Percentiles rank a stretch among this genome's conserved stretches.
Conservation (phyloP, 2,329 filamentous ascomycete genomes). For the Hortaea werneckii region DNA sequence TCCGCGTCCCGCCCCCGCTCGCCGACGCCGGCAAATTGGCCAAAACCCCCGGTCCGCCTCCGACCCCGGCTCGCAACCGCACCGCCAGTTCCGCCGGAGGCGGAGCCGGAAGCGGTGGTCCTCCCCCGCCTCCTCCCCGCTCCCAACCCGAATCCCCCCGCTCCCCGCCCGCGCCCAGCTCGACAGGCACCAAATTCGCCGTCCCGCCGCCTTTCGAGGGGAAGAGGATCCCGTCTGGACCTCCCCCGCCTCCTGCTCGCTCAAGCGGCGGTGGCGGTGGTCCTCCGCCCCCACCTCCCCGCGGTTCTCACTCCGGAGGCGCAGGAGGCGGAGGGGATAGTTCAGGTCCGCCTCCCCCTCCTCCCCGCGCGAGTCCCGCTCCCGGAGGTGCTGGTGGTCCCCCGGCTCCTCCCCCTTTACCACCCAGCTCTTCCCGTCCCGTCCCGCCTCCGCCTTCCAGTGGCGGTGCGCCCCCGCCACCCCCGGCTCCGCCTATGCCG, state of each 20-base stretch:
- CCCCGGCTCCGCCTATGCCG: constrained; percentile 33
- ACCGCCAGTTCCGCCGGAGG: constrained; percentile 15
- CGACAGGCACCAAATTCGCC: constrained; percentile 44
- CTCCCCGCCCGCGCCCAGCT: constrained; percentile 26
- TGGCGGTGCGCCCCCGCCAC: constrained; percentile 24
- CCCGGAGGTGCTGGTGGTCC: constrained; percentile 14
- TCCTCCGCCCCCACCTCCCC: constrained; percentile 41
- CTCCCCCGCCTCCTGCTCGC: constrained; percentile 68
- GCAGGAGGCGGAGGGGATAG: too few relatives aligned
- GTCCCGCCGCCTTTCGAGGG: constrained; percentile 74
- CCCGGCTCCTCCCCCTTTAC: constrained; percentile 7
- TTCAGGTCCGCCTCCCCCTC: constrained; percentile 20
- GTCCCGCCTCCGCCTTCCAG: constrained; percentile 5
- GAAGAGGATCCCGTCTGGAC: constrained; percentile 47
- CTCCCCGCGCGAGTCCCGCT: constrained; percentile 11
- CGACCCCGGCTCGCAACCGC: constrained; percentile 48
- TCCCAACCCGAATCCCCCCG: constrained; percentile 36
- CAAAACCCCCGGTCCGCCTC: constrained; percentile 36
- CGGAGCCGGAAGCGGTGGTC: constrained; percentile 12
- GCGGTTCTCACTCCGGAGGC: constrained; percentile 26
- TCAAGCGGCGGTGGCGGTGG: constrained; percentile 42
- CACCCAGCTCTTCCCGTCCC: constrained; percentile 4
- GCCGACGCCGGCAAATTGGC: constrained; percentile 85
- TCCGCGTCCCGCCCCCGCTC: constrained; percentile 77
- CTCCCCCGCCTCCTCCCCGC: constrained; percentile 30